Evolutionary conservation across 495 filamentous ascomycete genomes (phyloP).

Genomic region (Xylaria curta): DNA sequence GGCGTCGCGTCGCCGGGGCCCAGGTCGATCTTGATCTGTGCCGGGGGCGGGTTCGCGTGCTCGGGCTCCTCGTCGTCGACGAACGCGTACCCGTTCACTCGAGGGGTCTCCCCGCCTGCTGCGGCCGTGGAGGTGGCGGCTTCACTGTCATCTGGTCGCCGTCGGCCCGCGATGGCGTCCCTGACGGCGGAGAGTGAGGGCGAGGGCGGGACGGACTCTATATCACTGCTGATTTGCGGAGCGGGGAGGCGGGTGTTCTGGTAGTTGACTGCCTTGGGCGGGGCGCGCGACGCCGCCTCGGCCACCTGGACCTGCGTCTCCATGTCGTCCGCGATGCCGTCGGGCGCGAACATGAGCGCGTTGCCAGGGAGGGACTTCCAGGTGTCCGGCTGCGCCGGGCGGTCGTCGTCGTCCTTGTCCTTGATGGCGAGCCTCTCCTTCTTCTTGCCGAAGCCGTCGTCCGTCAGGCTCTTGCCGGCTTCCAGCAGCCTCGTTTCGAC

Average conservation of each 20-base stretch:
- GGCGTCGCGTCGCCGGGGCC: slow-evolving; percentile 66
- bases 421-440: slow-evolving; percentile 62
- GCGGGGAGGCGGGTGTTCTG: slow-evolving; percentile 78
- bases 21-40: slow-evolving; percentile 49
- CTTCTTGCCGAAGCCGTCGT: slow-evolving; percentile 59
- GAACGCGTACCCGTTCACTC: slow-evolving; percentile 91
- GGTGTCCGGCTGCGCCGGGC: slow-evolving; percentile 78
- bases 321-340: slow-evolving; percentile 65
- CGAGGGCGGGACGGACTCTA: slow-evolving; percentile 63
- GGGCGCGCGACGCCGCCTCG: slow-evolving; percentile 73
- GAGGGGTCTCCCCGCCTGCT: slow-evolving; percentile 75
- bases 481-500: slow-evolving; percentile 67
- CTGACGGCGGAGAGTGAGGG: slow-evolving; percentile 86
- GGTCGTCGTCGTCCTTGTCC: slow-evolving; percentile 69
- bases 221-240: slow-evolving; percentile 38
- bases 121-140: slow-evolving; percentile 58
- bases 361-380: slow-evolving; percentile 81
- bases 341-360: slow-evolving; percentile 85
- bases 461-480: slow-evolving; percentile 47
- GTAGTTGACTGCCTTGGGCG: slow-evolving; percentile 79
- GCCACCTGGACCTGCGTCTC: slow-evolving; percentile 71
- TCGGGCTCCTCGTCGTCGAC: slow-evolving; percentile 78
- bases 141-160: slow-evolving; percentile 69
- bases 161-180: slow-evolving; percentile 82
- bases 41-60: slow-evolving; percentile 37